Conservation (phyloP, 2,329 filamentous ascomycete species). For the Botrytis fragariae region DNA sequence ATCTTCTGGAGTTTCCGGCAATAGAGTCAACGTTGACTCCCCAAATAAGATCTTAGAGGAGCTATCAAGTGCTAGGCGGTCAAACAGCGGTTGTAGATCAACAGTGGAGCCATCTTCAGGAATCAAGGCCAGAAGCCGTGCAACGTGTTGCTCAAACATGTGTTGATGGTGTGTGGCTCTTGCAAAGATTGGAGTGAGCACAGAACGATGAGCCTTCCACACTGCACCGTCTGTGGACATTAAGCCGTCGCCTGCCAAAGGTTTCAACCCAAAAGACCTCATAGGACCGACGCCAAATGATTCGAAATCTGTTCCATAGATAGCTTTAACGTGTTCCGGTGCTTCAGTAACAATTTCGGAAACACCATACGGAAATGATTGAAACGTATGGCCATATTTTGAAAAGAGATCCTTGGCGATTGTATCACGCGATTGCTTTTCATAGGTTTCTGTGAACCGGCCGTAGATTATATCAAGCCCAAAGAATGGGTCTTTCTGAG, state of each 20-base stretch:
- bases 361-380: not conserved
- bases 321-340: slow-evolving; percentile 20
- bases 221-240: not conserved
- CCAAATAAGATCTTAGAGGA: slow-evolving; percentile 64
- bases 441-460: slow-evolving; percentile 27
- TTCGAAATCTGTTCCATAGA: slow-evolving; percentile 19
- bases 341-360: slow-evolving; percentile 22
- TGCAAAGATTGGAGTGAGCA: slow-evolving; percentile 7
- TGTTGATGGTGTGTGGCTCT: not conserved
- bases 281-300: slow-evolving; percentile 46
- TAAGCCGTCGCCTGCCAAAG: not conserved
- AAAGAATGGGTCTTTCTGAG: slow-evolving; percentile 7
- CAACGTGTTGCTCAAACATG: not conserved
- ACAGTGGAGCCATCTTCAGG: slow-evolving; percentile 16
- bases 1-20: not conserved
- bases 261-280: slow-evolving; percentile 43
- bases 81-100: slow-evolving; percentile 10
- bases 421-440: slow-evolving; percentile 10
- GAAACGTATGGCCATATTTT: slow-evolving; percentile 11
- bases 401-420: not conserved
- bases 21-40: slow-evolving; percentile 40
- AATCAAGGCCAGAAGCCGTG: not conserved
- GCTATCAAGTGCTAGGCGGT: slow-evolving; percentile 51
- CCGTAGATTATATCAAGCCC: slow-evolving; percentile 4
- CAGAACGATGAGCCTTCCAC: slow-evolving; percentile 13